Conservation (phyloP, 306 rosid species). For the Rosa rugosa region DNA sequence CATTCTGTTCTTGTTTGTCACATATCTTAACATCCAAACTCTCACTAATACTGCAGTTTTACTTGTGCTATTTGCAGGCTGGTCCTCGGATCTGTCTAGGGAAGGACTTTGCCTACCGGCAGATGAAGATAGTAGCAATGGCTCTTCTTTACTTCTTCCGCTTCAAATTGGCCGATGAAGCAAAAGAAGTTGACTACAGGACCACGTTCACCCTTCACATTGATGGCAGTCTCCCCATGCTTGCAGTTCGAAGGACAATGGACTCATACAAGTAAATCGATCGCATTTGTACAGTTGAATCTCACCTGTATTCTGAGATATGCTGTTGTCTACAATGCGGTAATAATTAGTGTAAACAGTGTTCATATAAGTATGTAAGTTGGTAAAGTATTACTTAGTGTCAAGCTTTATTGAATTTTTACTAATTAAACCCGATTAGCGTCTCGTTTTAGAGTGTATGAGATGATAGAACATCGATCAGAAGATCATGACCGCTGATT, state of each 20-base stretch:
- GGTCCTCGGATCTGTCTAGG: constrained; percentile 76
- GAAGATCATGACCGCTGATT: not conserved
- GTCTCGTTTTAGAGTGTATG: too few species aligned
- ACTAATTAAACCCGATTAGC: not conserved
- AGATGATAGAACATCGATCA: not conserved
- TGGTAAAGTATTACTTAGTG: not conserved
- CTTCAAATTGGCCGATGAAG: constrained; percentile 46
- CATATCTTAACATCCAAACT: not conserved
- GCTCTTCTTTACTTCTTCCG: constrained; percentile 47
- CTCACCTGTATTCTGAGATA: too few species aligned
- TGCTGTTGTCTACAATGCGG: not conserved
- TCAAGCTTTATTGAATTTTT: not conserved
- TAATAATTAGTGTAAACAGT: not conserved
- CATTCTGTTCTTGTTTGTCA: not conserved
- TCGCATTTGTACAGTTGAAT: too few species aligned
- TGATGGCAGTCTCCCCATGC: constrained; percentile 48
- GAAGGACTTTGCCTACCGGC: constrained; percentile 73
- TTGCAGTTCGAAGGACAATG: too few species aligned
- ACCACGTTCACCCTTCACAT: constrained; percentile 73
- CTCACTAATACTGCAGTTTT: not conserved
- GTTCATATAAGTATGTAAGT: not conserved
- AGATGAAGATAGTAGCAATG: constrained; percentile 66
- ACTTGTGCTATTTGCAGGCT: constrained; percentile 42
- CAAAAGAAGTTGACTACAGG: constrained; percentile 38
- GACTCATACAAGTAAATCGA: too few species aligned